Percentiles rank a stretch among this genome's conserved stretches.
Evolutionary conservation across 768 basidiomycete species (phyloP).

Genomic region (Rhizopogon roseolus): DNA sequence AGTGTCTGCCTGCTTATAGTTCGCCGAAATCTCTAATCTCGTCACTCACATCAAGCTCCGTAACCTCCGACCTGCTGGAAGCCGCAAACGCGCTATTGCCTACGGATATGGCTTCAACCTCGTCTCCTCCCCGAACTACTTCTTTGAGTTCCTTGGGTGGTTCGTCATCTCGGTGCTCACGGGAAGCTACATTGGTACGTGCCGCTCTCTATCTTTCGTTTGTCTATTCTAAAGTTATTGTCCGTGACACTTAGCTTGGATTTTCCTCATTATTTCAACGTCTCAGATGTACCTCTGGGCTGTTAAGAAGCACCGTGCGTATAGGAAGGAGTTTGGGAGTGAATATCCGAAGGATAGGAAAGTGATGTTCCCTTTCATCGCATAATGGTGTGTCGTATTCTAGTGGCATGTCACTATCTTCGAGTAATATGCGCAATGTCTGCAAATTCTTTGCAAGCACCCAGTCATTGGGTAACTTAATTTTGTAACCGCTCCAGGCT

Average conservation of each 20-base stretch:
- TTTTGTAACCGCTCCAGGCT: not conserved
- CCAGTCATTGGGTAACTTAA: no score
- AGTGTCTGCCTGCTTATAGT: slow-evolving; percentile 40
- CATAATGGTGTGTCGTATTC: slow-evolving; percentile 5
- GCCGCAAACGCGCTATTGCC: slow-evolving; percentile 79
- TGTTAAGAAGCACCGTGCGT: slow-evolving; percentile 80
- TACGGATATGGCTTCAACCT: slow-evolving; percentile 86
- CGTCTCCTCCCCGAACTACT: slow-evolving; percentile 92
- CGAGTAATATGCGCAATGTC: no score
- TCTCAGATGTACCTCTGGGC: slow-evolving; percentile 86
- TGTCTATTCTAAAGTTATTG: not conserved
- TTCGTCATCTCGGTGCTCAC: slow-evolving; percentile 69
- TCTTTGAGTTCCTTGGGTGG: slow-evolving; percentile 86
- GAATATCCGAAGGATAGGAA: slow-evolving; percentile 73
- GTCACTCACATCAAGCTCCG: slow-evolving; percentile 79
- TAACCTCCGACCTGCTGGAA: slow-evolving; percentile 75
- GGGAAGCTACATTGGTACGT: slow-evolving; percentile 66
- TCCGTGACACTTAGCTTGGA: slow-evolving; percentile 36
- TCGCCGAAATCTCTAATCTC: slow-evolving; percentile 81
- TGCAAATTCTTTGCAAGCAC: no score
- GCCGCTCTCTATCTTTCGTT: not conserved
- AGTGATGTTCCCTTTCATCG: slow-evolving; percentile 69
- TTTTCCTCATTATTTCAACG: slow-evolving; percentile 60
- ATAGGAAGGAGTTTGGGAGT: slow-evolving; percentile 92
- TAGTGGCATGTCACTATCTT: not conserved